Evolutionary conservation across 2,329 filamentous ascomycete genomes (phyloP).

Genomic region (Magnaporthiopsis rhizophila): DNA sequence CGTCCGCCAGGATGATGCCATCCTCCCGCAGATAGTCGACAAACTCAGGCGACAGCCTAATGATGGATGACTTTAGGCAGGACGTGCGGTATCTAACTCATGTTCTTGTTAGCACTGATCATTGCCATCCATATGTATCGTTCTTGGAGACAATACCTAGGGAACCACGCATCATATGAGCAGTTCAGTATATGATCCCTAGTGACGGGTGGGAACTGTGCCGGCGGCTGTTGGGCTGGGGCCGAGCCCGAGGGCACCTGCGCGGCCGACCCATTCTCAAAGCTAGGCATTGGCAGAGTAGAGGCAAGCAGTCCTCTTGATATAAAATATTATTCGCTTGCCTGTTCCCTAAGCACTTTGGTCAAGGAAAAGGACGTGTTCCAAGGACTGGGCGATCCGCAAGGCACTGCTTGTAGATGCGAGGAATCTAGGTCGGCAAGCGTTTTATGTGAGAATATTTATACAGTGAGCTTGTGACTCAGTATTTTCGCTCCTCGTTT

Average conservation of each 20-base stretch:
- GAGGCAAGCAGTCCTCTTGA: not conserved
- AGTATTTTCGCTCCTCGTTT: not conserved
- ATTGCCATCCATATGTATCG: not conserved
- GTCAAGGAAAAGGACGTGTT: not conserved
- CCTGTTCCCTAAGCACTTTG: not conserved
- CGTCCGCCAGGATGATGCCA: conserved; percentile 79
- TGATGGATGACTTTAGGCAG: conserved; percentile 78
- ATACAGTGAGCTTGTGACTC: not conserved
- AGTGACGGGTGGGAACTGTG: conserved; percentile 76
- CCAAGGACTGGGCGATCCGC: too few relatives aligned
- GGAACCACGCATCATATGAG: conserved; percentile 89
- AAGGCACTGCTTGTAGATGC: too few relatives aligned
- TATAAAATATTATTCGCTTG: not conserved
- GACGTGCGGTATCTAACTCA: conserved; percentile 60
- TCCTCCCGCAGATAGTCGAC: conserved; percentile 84
- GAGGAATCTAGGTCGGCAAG: too few relatives aligned
- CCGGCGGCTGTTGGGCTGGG: conserved; percentile 13
- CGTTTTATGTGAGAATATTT: too few relatives aligned
- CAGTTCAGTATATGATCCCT: conserved; percentile 87
- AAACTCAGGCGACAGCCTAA: conserved; percentile 68
- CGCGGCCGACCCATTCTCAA: conserved; percentile 9
- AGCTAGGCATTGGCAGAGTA: conserved; percentile 20
- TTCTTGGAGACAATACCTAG: conserved; percentile 41
- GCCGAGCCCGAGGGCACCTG: not conserved
- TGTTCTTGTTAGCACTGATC: conserved; percentile 9